phyloP scores from a whole-genome alignment of 2,329 filamentous ascomycete genomes.

The Parastagonospora nodorum region DNA sequence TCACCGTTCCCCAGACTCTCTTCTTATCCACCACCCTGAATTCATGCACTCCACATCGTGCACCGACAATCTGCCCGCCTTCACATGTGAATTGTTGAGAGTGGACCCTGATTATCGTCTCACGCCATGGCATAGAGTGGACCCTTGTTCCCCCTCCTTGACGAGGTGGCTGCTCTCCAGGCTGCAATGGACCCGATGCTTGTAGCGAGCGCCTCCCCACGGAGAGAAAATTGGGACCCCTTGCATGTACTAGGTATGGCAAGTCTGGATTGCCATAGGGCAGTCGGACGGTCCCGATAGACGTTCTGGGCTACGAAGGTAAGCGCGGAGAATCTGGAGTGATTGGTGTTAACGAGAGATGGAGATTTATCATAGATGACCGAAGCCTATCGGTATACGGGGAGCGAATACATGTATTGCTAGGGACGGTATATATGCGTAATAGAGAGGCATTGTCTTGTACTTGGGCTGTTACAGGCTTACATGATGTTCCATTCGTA shows the following conservation, averaged over 20 bases:
- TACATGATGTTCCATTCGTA: too few relatives aligned
- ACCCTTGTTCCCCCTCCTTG: neutral
- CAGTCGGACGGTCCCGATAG: neutral
- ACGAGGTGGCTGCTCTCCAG: neutral
- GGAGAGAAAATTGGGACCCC: neutral
- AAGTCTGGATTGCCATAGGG: neutral
- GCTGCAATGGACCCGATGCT: neutral
- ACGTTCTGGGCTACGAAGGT: neutral
- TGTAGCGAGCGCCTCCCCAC: neutral
- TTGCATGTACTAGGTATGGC: neutral
- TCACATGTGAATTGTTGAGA: conserved; percentile 23
- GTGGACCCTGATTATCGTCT: conserved; percentile 11
- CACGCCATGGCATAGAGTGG: neutral
- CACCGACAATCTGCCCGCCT: too few relatives aligned
- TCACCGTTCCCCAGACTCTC: neutral
- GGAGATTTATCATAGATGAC: too few relatives aligned
- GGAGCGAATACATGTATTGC: too few relatives aligned
- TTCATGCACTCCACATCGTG: too few relatives aligned
- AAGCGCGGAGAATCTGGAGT: too few relatives aligned
- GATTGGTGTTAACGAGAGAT: too few relatives aligned
- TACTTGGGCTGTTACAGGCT: too few relatives aligned
- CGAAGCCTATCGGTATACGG: too few relatives aligned
- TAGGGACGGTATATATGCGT: too few relatives aligned
- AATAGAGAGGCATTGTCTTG: too few relatives aligned
- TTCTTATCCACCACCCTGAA: neutral